phyloP scores from a whole-genome alignment of 371 early-diverging fungal species.

The Syncephalastrum racemosum region DNA sequence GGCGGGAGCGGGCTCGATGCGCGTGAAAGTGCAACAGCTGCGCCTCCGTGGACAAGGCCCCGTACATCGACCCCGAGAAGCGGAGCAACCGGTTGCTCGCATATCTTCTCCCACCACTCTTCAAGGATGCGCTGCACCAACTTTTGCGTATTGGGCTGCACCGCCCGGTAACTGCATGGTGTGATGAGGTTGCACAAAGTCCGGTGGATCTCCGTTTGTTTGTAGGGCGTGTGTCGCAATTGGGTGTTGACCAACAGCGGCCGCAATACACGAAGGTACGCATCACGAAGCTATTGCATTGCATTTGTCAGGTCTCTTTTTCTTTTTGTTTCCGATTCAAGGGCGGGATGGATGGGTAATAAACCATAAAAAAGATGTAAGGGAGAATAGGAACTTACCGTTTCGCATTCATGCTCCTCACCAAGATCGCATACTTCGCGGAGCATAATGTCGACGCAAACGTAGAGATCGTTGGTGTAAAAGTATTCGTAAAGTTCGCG shows the following conservation, averaged over 20 bases:
- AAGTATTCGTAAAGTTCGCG: constrained; percentile 65
- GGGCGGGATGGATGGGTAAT: background rate
- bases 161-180: constrained; percentile 32
- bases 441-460: constrained; percentile 80
- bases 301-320: background rate
- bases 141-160: constrained; percentile 34
- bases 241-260: constrained; percentile 72
- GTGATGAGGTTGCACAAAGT: constrained; percentile 39
- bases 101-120: constrained; percentile 50
- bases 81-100: constrained; percentile 19
- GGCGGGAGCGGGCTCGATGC: constrained; percentile 1
- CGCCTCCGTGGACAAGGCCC: constrained; percentile 5
- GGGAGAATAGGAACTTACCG: constrained; percentile 24
- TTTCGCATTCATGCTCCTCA: constrained; percentile 62
- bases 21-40: constrained; percentile 3
- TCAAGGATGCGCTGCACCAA: constrained; percentile 51
- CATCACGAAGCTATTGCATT: constrained; percentile 60
- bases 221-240: constrained; percentile 49
- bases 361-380: background rate
- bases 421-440: constrained; percentile 76
- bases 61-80: constrained; percentile 17
- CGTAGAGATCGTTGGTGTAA: constrained; percentile 87
- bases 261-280: constrained; percentile 73
- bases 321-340: background rate
- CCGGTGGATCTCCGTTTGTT: constrained; percentile 50